Evolutionary conservation across 2,329 filamentous ascomycete genomes (phyloP), one percentile per base, ranked within the genome.

Genomic region (Tolypocladium endophyticum): DNA sequence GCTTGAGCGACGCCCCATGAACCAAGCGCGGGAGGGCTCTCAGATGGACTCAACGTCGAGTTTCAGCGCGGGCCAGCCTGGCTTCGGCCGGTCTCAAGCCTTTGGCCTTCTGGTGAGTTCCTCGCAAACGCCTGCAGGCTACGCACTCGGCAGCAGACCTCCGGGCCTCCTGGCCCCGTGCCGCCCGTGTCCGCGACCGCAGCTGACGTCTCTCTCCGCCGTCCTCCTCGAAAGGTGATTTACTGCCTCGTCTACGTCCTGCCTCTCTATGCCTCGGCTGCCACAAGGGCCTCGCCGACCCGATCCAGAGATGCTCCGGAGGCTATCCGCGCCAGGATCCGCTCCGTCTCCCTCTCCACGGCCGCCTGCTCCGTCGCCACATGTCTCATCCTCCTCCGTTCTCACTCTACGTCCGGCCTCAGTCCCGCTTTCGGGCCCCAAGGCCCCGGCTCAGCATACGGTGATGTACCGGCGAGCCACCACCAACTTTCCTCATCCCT

Each of bases 221-320:
- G 11, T 54, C 5, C 50, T 30, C 20, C 30, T 54, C 30, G 11
- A 36, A 57, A 70, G 90, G 76, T 92, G 63, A 74, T 87, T 62
- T 96, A 95, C 75, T 96, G 91, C n/a, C 73, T 92, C 66, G 76
- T 91, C 76, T 99, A 97, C 76, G 90, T 99, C 67, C 77, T 89
- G 4, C 93, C 94, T 30, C 91, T 97, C 74, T 97, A 99, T 78
- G 79, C 93, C 63, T 94, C 88, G 25, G 74, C 85, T 4, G 81
- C 85, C 25, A 95, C 93, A 6, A 85, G 92, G 58, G 92, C 92
- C 8, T 94, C 90, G 9, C 82, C 85, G 33, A 84, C 81, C 59
- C 82, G 95, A 35, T 90, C 89, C 62, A 87, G 94, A 70, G 92
- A 97, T 82, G 88, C 90, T 35, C 91, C 92, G 12, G 87, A 88